Conservation (phyloP, 208 protist species). For the Acanthamoeba lenticulata region DNA sequence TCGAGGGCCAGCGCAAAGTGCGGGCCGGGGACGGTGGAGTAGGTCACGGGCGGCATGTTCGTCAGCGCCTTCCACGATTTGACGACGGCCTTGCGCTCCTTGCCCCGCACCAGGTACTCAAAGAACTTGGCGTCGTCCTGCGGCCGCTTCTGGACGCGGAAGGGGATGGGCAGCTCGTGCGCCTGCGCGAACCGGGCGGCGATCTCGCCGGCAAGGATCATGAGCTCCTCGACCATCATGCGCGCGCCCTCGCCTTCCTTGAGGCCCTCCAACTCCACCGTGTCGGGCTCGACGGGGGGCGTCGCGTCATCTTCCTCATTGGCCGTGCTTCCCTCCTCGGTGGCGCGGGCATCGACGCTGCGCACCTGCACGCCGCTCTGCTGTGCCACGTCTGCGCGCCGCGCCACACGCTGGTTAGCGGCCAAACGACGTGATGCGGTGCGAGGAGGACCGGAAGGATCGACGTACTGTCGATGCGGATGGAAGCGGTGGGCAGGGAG, state of each 20-base stretch:
- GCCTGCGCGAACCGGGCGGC: background rate
- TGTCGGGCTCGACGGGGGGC: background rate
- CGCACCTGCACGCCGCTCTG: background rate
- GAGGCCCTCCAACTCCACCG: background rate
- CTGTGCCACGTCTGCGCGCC: background rate
- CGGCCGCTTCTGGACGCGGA: background rate
- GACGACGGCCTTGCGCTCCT: background rate
- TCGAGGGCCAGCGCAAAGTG: conserved; percentile 36
- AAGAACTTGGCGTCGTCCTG: background rate
- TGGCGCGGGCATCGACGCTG: background rate
- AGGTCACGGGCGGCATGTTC: background rate
- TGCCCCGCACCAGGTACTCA: background rate
- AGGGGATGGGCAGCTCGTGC: background rate
- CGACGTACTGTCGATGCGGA: background rate
- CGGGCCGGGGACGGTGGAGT: background rate
- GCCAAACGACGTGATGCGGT: background rate
- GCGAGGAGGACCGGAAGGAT: background rate
- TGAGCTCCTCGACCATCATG: conserved; percentile 63
- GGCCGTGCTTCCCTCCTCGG: background rate
- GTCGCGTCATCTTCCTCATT: background rate
- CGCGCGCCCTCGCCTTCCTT: background rate
- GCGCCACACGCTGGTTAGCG: background rate
- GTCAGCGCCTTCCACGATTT: conserved; percentile 41
- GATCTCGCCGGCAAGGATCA: conserved; percentile 47
- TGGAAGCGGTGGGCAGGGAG: background rate